A percentile compares a stretch with the other conserved stretches of the same genome.
phyloP scores from a whole-genome alignment of 1,284 basidiomycete species.

The Hypsizygus ulmarius region DNA sequence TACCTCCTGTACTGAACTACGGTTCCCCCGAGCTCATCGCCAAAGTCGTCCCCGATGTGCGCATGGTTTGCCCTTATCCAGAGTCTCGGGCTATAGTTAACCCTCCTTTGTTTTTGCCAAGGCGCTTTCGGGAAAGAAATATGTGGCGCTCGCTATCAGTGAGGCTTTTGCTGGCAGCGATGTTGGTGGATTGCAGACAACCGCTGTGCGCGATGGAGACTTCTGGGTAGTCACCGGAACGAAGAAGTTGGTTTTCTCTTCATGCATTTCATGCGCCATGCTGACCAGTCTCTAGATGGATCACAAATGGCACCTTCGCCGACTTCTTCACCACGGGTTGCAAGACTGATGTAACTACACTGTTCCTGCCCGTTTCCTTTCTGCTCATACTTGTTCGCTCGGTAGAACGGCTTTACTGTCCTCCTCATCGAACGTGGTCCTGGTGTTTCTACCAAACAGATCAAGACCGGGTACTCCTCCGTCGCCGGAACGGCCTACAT shows the following conservation, averaged over 20 bases:
- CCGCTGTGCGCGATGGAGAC: constrained; percentile 81
- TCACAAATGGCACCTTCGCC: constrained; percentile 85
- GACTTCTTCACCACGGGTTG: constrained; percentile 81
- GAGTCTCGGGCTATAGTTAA: constrained; percentile 25
- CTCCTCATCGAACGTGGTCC: constrained; percentile 80
- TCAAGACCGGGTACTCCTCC: constrained; percentile 88
- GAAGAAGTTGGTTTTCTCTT: constrained; percentile 58
- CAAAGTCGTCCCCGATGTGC: constrained; percentile 64
- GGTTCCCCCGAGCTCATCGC: constrained; percentile 74
- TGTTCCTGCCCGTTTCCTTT: constrained; percentile 7
- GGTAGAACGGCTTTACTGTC: constrained; percentile 78
- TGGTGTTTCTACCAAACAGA: constrained; percentile 85
- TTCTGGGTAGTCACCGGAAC: constrained; percentile 87
- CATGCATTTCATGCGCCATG: neutral
- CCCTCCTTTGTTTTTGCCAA: constrained; percentile 49
- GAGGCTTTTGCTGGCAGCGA: constrained; percentile 94
- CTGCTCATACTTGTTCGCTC: constrained; percentile 1
- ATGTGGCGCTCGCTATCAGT: constrained; percentile 69
- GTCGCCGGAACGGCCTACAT: constrained; percentile 90
- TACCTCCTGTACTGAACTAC: constrained; percentile 87
- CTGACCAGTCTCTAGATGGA: constrained; percentile 62
- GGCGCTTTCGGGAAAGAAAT: constrained; percentile 77
- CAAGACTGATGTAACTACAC: constrained; percentile 52
- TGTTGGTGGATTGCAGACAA: constrained; percentile 81
- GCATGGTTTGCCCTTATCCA: constrained; percentile 7